These are phyloP conservation scores for Pseudognaphalium luteoalbum DNA, from an alignment of 129 eudicot species.

Conservation along the genomic window DNA sequence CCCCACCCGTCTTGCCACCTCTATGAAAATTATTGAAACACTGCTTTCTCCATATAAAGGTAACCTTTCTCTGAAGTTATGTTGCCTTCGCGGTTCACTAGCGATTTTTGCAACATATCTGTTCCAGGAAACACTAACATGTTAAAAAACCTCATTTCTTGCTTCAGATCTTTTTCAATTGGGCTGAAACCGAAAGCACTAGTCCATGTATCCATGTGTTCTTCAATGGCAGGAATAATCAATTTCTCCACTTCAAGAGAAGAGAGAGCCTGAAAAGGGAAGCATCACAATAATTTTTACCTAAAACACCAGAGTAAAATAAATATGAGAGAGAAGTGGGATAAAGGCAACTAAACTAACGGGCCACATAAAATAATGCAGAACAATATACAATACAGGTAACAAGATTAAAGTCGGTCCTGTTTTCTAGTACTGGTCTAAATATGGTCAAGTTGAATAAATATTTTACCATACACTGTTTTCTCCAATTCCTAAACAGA, in stretches of 20 bases:
- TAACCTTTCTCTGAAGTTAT: conserved; percentile 34
- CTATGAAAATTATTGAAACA: conserved; percentile 1
- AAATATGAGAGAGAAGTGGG: background rate
- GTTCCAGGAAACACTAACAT: conserved; percentile 93
- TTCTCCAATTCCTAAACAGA: background rate
- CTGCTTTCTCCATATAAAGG: background rate
- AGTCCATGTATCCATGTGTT: conserved; percentile 86
- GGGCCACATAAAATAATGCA: background rate
- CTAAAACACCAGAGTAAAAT: background rate
- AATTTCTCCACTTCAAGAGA: conserved; percentile 69
- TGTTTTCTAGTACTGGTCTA: background rate
- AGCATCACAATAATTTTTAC: conserved; percentile 4
- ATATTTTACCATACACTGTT: background rate
- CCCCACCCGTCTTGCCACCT: conserved; percentile 21
- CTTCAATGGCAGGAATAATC: conserved; percentile 87
- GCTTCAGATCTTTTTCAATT: conserved; percentile 49
- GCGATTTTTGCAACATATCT: conserved; percentile 72
- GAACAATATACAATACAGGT: background rate
- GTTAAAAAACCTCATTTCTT: conserved; percentile 63
- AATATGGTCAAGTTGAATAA: background rate
- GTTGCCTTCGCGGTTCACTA: conserved; percentile 39
- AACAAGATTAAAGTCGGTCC: too few relatives aligned
- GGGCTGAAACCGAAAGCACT: conserved; percentile 55
- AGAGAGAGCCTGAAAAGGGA: conserved; percentile 55
- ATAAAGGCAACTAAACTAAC: background rate